These are phyloP conservation scores for Nakazawaea molendinolei DNA, from an alignment of 805 yeast genomes.

Conservation along the genomic window DNA sequence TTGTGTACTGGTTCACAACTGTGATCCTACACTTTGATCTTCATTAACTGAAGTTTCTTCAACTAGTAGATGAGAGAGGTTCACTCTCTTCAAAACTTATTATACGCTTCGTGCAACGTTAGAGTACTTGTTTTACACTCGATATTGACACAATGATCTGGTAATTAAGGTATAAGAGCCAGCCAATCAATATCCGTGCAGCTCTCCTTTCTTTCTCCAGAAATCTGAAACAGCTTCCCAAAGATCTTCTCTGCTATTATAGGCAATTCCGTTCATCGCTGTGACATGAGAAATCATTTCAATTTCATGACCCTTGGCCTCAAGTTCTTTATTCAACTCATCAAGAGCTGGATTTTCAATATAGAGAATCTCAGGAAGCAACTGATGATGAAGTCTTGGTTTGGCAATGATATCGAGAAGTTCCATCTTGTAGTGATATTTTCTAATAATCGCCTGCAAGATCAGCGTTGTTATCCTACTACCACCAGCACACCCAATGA, in stretches of 20 bases:
- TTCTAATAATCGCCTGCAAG: constrained; percentile 70
- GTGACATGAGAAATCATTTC: constrained; percentile 38
- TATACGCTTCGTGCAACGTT: too few species aligned
- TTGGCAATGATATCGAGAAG: constrained; percentile 64
- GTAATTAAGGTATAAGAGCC: background rate
- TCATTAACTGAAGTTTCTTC: too few species aligned
- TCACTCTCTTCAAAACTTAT: too few species aligned
- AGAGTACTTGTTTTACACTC: too few species aligned
- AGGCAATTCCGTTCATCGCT: constrained; percentile 51
- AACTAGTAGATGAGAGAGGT: too few species aligned
- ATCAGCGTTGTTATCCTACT: constrained; percentile 79
- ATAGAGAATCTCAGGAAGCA: constrained; percentile 62
- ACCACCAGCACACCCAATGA: constrained; percentile 94
- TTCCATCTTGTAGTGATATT: constrained; percentile 49
- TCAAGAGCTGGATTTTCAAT: constrained; percentile 49
- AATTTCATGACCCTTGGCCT: constrained; percentile 42
- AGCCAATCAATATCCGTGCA: constrained; percentile 48
- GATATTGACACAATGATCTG: too few species aligned
- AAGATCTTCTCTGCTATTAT: constrained; percentile 27
- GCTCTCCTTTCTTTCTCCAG: constrained; percentile 82
- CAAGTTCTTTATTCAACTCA: constrained; percentile 29
- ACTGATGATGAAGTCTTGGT: constrained; percentile 87
- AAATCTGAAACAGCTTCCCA: constrained; percentile 80
- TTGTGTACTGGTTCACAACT: too few species aligned
- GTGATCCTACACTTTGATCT: too few species aligned